phyloP scores from a whole-genome alignment of 352 stramenopile genomes.

The Achlya hypogyna region DNA sequence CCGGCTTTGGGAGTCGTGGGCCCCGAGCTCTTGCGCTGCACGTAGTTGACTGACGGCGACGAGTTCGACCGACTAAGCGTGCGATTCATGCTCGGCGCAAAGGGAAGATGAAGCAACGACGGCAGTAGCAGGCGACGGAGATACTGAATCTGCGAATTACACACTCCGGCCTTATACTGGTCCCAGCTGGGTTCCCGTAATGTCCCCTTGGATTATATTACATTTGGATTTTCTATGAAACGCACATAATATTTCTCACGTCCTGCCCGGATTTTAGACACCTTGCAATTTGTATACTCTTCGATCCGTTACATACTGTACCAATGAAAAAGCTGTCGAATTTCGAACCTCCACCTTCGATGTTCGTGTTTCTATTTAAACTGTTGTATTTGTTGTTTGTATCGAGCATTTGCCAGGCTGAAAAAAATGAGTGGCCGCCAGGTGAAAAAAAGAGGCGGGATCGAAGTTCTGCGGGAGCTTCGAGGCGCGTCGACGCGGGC shows the following conservation, averaged over 20 bases:
- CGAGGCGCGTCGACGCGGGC: too few relatives aligned
- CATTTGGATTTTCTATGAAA: too few relatives aligned
- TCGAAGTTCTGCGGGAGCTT: too few relatives aligned
- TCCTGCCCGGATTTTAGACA: background rate
- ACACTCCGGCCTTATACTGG: too few relatives aligned
- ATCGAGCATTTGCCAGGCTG: too few relatives aligned
- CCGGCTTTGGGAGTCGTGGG: background rate
- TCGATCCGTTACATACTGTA: background rate
- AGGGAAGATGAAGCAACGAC: background rate
- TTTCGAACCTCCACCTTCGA: background rate
- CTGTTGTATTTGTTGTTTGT: too few relatives aligned
- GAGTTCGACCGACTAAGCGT: constrained; percentile 11
- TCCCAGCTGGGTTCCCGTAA: too few relatives aligned
- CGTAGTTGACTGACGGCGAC: background rate
- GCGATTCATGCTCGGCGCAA: background rate
- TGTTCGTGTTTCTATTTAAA: background rate
- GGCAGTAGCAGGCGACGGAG: background rate
- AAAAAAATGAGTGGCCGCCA: too few relatives aligned
- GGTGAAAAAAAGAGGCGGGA: too few relatives aligned
- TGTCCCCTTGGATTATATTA: too few relatives aligned
- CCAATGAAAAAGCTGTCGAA: background rate
- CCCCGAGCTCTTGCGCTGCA: background rate
- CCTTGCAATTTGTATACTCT: background rate
- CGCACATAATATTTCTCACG: too few relatives aligned
- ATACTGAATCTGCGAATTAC: background rate